Percentiles rank a stretch among this genome's conserved stretches.
Conservation (phyloP, 345 rosid genomes). For the Rhodomyrtus tomentosa region DNA sequence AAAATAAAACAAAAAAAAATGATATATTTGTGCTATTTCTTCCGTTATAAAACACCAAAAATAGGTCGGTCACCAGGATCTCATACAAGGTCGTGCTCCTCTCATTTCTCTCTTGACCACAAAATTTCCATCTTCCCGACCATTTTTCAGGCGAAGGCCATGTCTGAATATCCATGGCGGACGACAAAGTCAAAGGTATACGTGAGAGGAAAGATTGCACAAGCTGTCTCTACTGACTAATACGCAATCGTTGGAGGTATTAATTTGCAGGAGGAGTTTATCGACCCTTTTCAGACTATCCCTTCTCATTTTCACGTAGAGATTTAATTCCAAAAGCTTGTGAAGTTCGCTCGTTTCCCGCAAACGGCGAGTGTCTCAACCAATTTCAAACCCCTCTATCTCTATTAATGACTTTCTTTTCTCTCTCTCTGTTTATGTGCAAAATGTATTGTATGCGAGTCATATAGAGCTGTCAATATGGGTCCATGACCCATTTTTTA, state of each 20-base stretch:
- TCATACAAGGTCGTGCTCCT: neutral
- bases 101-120: neutral
- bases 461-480: neutral
- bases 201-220: neutral
- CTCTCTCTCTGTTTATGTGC: neutral
- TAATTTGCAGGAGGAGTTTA: neutral
- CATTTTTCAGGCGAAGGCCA: neutral
- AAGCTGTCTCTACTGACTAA: neutral
- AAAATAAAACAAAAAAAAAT: neutral
- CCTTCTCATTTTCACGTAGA: neutral
- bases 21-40: neutral
- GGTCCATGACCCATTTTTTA: no score
- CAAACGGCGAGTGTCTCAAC: no score
- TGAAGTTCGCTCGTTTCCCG: neutral
- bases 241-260: neutral
- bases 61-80: neutral
- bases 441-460: neutral
- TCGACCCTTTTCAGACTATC: neutral
- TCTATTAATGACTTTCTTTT: no score
- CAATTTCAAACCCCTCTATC: neutral
- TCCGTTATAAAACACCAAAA: neutral
- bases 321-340: neutral
- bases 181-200: neutral
- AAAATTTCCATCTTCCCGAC: neutral
- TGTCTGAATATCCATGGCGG: neutral